phyloP scores from a whole-genome alignment of 129 eudicot genomes.

The Tanacetum coccineum region DNA sequence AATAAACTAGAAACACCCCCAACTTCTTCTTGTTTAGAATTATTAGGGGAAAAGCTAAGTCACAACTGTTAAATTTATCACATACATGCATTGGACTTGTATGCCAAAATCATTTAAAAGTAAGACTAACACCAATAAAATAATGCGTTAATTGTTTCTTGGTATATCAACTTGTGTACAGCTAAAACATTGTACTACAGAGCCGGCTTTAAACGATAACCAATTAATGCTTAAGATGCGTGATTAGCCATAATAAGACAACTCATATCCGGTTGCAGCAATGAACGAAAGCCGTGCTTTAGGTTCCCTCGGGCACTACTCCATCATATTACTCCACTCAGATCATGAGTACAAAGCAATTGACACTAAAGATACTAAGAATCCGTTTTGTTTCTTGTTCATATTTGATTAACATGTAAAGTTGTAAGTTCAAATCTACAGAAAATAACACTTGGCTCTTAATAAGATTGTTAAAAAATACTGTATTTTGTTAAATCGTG shows the following conservation, averaged over 20 bases:
- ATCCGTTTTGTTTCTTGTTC: too few relatives aligned
- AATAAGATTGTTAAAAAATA: background rate
- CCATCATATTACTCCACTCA: background rate
- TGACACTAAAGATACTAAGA: too few relatives aligned
- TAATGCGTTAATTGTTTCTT: constrained; percentile 21
- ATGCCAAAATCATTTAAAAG: constrained; percentile 24
- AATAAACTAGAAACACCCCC: background rate
- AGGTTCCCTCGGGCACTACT: constrained; percentile 1
- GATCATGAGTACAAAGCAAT: too few relatives aligned
- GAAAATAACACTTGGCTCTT: too few relatives aligned
- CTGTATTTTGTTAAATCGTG: background rate
- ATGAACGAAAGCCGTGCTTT: constrained; percentile 21
- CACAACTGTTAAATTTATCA: constrained; percentile 17
- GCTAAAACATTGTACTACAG: constrained; percentile 36
- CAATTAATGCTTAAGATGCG: constrained; percentile 35
- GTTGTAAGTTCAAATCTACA: background rate
- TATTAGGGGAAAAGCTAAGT: constrained; percentile 10
- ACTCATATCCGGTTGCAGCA: constrained; percentile 16
- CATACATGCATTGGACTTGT: constrained; percentile 37
- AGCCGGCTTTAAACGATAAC: constrained; percentile 43
- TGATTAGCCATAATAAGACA: constrained; percentile 26
- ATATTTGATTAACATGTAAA: too few relatives aligned
- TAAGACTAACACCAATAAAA: constrained; percentile 25
- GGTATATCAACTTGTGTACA: constrained; percentile 40
- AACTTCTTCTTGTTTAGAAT: background rate